Percentiles rank a stretch among this genome's conserved stretches.
These are phyloP conservation scores for Scytalidium lignicola DNA, from an alignment of 2,329 filamentous ascomycete species.

Conservation along the genomic window DNA sequence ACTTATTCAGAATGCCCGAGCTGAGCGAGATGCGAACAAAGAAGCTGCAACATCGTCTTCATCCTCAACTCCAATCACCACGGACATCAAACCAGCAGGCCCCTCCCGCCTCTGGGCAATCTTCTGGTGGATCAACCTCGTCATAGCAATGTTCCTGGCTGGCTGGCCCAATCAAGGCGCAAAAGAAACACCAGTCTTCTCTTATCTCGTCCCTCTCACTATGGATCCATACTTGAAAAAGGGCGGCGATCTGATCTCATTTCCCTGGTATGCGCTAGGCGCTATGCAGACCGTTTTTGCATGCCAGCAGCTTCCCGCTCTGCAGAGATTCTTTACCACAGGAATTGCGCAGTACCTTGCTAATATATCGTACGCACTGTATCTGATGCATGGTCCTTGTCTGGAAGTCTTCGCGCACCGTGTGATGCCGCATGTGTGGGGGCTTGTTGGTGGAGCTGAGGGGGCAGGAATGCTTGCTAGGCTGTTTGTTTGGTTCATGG, in stretches of 20 bases:
- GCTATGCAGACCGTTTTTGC: conserved; percentile 4
- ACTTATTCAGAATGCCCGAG: conserved; percentile 22
- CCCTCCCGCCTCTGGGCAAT: neutral
- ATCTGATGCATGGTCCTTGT: conserved; percentile 48
- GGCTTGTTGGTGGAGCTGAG: conserved; percentile 26
- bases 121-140: conserved; percentile 6
- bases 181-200: conserved; percentile 2
- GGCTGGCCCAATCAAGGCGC: conserved; percentile 6
- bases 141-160: conserved; percentile 3
- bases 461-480: conserved; percentile 22
- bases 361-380: conserved; percentile 48
- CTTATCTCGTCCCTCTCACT: conserved; percentile 21
- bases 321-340: conserved; percentile 38
- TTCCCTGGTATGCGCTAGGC: conserved; percentile 7
- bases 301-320: conserved; percentile 23
- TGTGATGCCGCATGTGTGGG: conserved; percentile 4
- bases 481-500: conserved; percentile 29
- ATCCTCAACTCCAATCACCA: neutral
- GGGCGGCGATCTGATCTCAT: conserved; percentile 22
- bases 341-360: conserved; percentile 46
- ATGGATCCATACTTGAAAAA: conserved; percentile 31
- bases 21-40: conserved; percentile 12
- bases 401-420: conserved; percentile 22
- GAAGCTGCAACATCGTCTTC: neutral
- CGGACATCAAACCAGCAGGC: neutral